These are phyloP conservation scores for Clavariopsis aquatica DNA, from an alignment of 495 filamentous ascomycete species.

Conservation along the genomic window DNA sequence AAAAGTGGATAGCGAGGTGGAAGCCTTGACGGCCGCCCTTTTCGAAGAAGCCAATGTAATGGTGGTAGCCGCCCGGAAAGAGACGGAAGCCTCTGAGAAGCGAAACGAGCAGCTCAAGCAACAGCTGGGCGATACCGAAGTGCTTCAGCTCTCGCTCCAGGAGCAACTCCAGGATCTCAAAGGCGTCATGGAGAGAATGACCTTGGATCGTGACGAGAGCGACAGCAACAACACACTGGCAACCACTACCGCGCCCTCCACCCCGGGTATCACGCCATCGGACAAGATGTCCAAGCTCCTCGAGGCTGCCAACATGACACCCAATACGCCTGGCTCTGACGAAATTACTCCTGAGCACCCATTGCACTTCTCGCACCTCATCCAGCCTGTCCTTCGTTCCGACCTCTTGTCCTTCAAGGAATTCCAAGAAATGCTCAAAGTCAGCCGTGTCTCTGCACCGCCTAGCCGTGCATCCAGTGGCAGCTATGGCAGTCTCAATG, in stretches of 20 bases:
- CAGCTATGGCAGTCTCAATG: conserved; percentile 64
- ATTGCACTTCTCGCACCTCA: conserved; percentile 77
- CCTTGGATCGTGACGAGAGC: conserved; percentile 66
- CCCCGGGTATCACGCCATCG: conserved; percentile 53
- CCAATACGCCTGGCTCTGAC: conserved; percentile 53
- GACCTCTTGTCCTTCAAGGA: conserved; percentile 81
- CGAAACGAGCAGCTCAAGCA: conserved; percentile 76
- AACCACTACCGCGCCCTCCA: conserved; percentile 70
- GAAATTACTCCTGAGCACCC: conserved; percentile 75
- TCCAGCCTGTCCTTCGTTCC: conserved; percentile 78
- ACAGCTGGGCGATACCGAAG: conserved; percentile 80
- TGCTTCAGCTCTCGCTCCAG: conserved; percentile 83
- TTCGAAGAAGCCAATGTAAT: conserved; percentile 98
- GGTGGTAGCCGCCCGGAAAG: conserved; percentile 76
- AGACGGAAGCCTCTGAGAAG: conserved; percentile 68
- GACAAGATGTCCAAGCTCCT: conserved; percentile 50
- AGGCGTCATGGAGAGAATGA: conserved; percentile 84
- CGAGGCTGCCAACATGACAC: conserved; percentile 50
- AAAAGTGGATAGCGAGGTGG: conserved; percentile 77
- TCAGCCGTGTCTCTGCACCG: conserved; percentile 48
- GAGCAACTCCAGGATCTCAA: conserved; percentile 93
- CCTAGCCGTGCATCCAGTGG: conserved; percentile 67
- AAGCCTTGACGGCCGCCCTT: conserved; percentile 81
- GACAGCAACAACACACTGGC: conserved; percentile 58
- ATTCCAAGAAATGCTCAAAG: conserved; percentile 74